Evolutionary conservation across 202 grass and related monocot species (phyloP).

Genomic region (Cymbopogon flexuosus): DNA sequence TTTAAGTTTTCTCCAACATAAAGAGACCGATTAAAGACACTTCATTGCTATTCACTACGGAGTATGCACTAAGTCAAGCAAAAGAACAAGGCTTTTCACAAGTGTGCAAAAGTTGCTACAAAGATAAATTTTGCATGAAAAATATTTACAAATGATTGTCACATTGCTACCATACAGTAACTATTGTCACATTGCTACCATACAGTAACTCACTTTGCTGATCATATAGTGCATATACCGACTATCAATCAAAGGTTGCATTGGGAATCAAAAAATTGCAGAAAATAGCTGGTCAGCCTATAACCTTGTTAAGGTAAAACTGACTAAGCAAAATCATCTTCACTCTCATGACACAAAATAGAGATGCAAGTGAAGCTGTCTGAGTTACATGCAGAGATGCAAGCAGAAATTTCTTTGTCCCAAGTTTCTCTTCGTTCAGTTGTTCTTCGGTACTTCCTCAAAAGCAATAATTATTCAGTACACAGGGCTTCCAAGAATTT

Average conservation of each 20-base stretch:
- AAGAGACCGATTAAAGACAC: too few species aligned
- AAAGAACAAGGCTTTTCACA: neutral
- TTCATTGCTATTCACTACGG: too few species aligned
- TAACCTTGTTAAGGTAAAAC: neutral
- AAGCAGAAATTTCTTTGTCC: neutral
- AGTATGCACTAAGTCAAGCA: too few species aligned
- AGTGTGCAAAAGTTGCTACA: neutral
- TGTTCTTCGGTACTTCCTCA: neutral
- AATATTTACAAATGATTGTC: neutral
- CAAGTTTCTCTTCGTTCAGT: neutral
- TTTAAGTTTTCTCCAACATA: too few species aligned
- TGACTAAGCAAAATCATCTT: neutral
- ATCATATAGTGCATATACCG: neutral
- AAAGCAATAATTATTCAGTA: neutral
- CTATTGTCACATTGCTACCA: neutral
- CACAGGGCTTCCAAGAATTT: neutral
- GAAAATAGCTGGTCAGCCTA: neutral
- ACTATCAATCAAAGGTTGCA: neutral
- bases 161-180: neutral
- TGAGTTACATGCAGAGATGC: neutral
- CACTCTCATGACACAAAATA: neutral
- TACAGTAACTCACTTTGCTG: neutral
- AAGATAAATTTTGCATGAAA: neutral
- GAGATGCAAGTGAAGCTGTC: neutral
- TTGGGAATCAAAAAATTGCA: neutral